A percentile compares a stretch with the other conserved stretches of the same genome.
Conservation (phyloP, 768 basidiomycete species). For the Mycena epipterygia region DNA sequence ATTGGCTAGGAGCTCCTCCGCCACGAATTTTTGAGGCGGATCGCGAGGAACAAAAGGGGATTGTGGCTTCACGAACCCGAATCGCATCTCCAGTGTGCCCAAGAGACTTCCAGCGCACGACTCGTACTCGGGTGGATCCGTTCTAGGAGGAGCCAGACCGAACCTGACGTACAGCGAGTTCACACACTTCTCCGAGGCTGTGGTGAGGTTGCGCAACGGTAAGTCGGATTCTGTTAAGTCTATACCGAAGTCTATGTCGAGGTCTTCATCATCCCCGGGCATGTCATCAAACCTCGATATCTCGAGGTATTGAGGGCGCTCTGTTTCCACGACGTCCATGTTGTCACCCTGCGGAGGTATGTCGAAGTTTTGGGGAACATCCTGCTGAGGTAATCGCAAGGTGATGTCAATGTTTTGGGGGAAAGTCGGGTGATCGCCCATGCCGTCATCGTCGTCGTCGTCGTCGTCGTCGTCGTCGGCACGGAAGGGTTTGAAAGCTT, state of each 20-base stretch:
- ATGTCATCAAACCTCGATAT: background rate
- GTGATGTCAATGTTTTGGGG: constrained; percentile 4
- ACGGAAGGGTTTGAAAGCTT: too few relatives aligned
- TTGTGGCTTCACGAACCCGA: background rate
- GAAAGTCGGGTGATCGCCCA: background rate
- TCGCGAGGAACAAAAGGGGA: background rate
- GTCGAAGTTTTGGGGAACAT: too few relatives aligned
- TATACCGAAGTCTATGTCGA: background rate
- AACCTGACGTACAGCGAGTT: background rate
- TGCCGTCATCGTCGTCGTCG: background rate
- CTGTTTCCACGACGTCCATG: background rate
- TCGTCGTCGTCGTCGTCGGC: background rate
- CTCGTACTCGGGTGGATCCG: background rate
- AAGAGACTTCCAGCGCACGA: background rate
- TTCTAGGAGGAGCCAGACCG: background rate
- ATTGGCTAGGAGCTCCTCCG: background rate
- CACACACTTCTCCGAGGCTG: background rate
- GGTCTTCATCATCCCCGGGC: background rate
- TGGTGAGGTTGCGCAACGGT: background rate
- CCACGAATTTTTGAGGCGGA: background rate
- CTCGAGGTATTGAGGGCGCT: background rate
- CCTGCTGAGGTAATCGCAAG: background rate
- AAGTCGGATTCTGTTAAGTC: background rate
- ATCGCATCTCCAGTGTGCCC: background rate
- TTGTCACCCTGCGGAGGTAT: background rate